Evolutionary conservation across 2,329 filamentous ascomycete genomes (phyloP).

Genomic region (Aspergillus sp.): DNA sequence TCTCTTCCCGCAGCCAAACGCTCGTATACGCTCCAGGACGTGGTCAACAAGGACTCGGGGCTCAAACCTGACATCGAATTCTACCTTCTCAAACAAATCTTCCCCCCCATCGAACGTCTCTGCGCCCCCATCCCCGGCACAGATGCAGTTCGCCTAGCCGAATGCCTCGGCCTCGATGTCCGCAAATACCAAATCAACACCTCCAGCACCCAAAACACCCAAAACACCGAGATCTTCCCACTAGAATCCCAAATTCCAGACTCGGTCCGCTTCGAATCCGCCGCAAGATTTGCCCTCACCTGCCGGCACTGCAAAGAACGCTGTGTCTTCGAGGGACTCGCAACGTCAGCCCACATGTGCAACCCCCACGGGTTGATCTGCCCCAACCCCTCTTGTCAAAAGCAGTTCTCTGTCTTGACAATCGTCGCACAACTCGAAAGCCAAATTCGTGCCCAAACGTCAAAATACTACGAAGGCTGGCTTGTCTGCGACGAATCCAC

Average conservation of each 20-base stretch:
- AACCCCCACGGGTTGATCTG: conserved; percentile 76
- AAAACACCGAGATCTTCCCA: conserved; percentile 74
- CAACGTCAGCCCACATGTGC: conserved; percentile 57
- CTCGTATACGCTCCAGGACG: conserved; percentile 81
- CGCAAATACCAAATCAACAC: conserved; percentile 77
- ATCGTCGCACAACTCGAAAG: conserved; percentile 84
- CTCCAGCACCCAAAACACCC: conserved; percentile 51
- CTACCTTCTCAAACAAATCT: conserved; percentile 97
- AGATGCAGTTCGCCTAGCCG: conserved; percentile 82
- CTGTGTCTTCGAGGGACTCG: conserved; percentile 75
- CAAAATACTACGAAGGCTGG: conserved; percentile 89
- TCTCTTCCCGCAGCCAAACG: conserved; percentile 73
- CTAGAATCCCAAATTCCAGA: conserved; percentile 95
- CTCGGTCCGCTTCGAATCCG: conserved; percentile 81
- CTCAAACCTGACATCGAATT: conserved; percentile 92
- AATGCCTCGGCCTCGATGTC: conserved; percentile 89
- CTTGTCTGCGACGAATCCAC: conserved; percentile 85
- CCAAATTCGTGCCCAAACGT: conserved; percentile 74
- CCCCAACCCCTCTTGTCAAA: conserved; percentile 60
- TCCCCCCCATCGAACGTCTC: conserved; percentile 94
- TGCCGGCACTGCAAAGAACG: conserved; percentile 77
- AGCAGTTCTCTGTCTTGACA: conserved; percentile 66
- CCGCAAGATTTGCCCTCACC: conserved; percentile 71
- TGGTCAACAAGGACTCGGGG: conserved; percentile 71
- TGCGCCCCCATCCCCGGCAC: conserved; percentile 95